Evolutionary conservation across 805 yeast genomes (phyloP).

Genomic region (Komagataella pseudopastoris): DNA sequence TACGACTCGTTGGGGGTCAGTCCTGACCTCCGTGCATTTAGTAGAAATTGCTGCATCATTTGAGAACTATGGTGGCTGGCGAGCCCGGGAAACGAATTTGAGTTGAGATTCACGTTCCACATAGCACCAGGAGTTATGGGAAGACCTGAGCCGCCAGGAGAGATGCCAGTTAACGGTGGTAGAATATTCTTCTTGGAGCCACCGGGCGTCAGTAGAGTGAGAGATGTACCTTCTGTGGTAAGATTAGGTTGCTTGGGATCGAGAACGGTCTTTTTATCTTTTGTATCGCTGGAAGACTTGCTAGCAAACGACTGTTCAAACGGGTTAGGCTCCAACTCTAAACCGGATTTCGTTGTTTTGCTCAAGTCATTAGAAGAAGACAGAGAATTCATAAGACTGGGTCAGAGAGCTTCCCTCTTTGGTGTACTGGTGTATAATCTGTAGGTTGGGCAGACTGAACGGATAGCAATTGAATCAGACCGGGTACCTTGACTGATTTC

Average conservation of each 20-base stretch:
- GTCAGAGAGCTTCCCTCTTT: neutral
- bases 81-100: neutral
- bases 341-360: constrained; percentile 6
- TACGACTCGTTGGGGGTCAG: constrained; percentile 69
- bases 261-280: constrained; percentile 1
- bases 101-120: neutral
- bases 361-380: neutral
- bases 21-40: constrained; percentile 33
- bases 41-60: constrained; percentile 1
- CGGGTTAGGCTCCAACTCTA: constrained; percentile 75
- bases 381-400: neutral
- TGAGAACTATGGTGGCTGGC: neutral
- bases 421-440: neutral
- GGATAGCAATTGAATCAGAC: neutral
- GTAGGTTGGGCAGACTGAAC: neutral
- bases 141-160: constrained; percentile 29
- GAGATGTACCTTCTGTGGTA: neutral
- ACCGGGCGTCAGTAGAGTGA: constrained; percentile 33
- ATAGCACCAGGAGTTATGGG: constrained; percentile 38
- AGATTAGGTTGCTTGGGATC: neutral
- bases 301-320: constrained; percentile 84
- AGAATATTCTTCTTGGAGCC: constrained; percentile 26
- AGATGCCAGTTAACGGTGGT: constrained; percentile 32
- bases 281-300: constrained; percentile 2
- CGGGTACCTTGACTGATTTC: neutral